Evolutionary conservation across 345 rosid genomes (phyloP).

Genomic region (Eucalyptus curtisii): DNA sequence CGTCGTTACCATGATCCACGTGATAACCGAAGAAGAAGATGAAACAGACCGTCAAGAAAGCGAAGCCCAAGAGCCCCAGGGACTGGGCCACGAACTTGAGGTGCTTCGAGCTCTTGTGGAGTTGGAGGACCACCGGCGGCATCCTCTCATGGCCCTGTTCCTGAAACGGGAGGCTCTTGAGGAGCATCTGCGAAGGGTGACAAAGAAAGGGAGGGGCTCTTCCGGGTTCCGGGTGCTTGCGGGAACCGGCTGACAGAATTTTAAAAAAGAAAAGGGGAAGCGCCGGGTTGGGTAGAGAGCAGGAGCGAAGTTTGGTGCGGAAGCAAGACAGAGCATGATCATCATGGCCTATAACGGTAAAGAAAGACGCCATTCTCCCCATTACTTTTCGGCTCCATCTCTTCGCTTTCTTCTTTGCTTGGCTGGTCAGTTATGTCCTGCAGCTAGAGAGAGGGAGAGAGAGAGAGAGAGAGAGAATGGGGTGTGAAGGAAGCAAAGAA

Average conservation of each 20-base stretch:
- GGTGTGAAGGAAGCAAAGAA: slow-evolving; percentile 3
- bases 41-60: neutral
- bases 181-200: neutral
- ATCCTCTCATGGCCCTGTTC: neutral
- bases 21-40: neutral
- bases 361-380: neutral
- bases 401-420: neutral
- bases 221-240: neutral
- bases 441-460: neutral
- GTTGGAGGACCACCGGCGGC: neutral
- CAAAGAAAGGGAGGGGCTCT: neutral
- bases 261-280: neutral
- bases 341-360: neutral
- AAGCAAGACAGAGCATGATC: neutral
- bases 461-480: neutral
- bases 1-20: neutral
- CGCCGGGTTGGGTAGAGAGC: neutral
- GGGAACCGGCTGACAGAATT: neutral
- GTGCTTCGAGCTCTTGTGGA: neutral
- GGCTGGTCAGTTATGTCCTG: neutral
- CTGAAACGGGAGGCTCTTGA: neutral
- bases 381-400: neutral
- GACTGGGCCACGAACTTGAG: neutral
- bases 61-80: neutral
- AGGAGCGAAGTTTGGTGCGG: neutral